phyloP scores from a whole-genome alignment of 768 basidiomycete genomes.

The Tephrocybe sp. region DNA sequence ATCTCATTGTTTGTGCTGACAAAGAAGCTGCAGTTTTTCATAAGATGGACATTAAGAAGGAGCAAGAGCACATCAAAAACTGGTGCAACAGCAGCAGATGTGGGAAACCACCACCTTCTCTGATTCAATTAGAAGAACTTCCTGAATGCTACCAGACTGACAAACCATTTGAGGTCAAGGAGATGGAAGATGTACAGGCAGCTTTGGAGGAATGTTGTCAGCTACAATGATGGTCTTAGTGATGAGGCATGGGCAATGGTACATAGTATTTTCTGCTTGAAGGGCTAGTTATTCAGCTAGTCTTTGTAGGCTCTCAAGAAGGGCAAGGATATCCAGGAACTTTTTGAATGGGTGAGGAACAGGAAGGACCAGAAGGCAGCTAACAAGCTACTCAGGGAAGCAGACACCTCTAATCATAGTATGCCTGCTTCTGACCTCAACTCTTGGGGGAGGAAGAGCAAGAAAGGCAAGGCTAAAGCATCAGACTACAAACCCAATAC shows the following conservation, averaged over 20 bases:
- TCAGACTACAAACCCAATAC: constrained; percentile 47
- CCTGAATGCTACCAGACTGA: constrained; percentile 90
- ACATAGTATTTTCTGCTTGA: constrained; percentile 24
- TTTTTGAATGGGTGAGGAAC: constrained; percentile 63
- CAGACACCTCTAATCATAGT: constrained; percentile 59
- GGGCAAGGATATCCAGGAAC: constrained; percentile 76
- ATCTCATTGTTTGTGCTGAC: constrained; percentile 84
- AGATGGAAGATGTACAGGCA: constrained; percentile 71
- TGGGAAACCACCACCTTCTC: constrained; percentile 71
- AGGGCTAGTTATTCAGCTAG: constrained; percentile 5
- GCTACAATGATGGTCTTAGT: constrained; percentile 90
- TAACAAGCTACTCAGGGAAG: constrained; percentile 58
- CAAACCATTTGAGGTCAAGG: constrained; percentile 68
- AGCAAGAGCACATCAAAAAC: constrained; percentile 55
- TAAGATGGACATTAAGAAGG: constrained; percentile 79
- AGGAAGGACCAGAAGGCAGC: constrained; percentile 63
- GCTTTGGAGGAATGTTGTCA: constrained; percentile 79
- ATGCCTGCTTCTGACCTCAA: constrained; percentile 67
- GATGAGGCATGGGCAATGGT: constrained; percentile 94
- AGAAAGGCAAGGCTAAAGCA: constrained; percentile 63
- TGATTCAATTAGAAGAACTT: constrained; percentile 87
- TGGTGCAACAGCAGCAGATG: constrained; percentile 78
- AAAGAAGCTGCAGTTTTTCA: constrained; percentile 77
- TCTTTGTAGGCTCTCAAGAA: constrained; percentile 67
- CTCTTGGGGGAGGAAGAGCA: constrained; percentile 53